Conservation (phyloP, 176 grass and related monocot genomes). For the Oryza glumipatula region DNA sequence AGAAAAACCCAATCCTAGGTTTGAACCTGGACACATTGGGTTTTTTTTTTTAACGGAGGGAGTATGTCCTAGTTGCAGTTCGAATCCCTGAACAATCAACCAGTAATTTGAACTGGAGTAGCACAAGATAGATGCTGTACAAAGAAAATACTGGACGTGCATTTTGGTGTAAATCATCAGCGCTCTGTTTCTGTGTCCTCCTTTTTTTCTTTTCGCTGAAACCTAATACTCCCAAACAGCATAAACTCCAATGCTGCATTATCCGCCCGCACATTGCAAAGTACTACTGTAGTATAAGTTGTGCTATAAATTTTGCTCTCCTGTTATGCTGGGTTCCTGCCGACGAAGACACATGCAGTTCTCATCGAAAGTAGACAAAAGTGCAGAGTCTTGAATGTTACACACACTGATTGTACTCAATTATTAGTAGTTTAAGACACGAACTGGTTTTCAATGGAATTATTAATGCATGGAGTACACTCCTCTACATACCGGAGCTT, state of each 20-base stretch:
- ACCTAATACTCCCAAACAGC: neutral
- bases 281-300: neutral
- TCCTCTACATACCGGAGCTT: slow-evolving; percentile 16
- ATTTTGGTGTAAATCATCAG: neutral
- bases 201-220: neutral
- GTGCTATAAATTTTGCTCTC: neutral
- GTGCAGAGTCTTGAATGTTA: slow-evolving; percentile 5
- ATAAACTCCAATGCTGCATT: neutral
- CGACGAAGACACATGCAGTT: slow-evolving; percentile 22
- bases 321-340: neutral
- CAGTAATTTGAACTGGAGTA: neutral
- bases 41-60: too few species aligned
- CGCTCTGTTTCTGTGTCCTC: neutral
- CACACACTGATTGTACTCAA: slow-evolving; percentile 24
- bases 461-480: slow-evolving; percentile 19
- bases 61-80: neutral
- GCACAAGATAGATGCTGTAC: neutral
- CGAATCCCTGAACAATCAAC: neutral
- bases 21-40: too few species aligned
- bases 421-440: slow-evolving; percentile 8
- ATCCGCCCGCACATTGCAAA: neutral
- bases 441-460: neutral
- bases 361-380: neutral
- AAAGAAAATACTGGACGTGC: neutral
- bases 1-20: too few species aligned